These are phyloP conservation scores for Ramaria rubella DNA, from an alignment of 768 basidiomycete genomes.

Conservation along the genomic window DNA sequence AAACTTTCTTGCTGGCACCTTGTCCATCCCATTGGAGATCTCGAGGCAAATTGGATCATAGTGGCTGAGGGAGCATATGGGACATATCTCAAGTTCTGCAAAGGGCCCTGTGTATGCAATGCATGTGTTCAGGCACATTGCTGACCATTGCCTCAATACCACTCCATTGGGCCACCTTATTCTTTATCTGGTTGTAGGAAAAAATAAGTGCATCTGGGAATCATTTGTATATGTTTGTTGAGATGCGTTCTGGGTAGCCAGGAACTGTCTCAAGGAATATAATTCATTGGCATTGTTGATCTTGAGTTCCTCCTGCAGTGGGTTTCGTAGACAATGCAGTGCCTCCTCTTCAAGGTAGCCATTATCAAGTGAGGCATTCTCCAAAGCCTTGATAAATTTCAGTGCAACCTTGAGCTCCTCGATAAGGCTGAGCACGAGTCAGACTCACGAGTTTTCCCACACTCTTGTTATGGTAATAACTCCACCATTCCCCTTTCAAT, in stretches of 20 bases:
- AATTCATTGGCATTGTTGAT: constrained; percentile 20
- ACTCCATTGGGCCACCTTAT: constrained; percentile 22
- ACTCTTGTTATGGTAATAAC: no score
- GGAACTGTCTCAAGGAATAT: constrained; percentile 30
- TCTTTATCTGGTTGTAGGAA: constrained; percentile 26
- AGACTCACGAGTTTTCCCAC: no score
- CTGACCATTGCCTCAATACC: constrained; percentile 29
- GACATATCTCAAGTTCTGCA: constrained; percentile 32
- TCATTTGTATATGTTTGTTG: constrained; percentile 24
- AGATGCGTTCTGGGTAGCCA: constrained; percentile 26
- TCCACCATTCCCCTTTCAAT: no score
- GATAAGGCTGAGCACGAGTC: no score
- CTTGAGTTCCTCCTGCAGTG: constrained; percentile 15
- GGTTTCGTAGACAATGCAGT: constrained; percentile 23
- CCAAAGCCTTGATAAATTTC: neutral
- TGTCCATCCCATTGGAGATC: no score
- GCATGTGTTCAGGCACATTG: constrained; percentile 40
- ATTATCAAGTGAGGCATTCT: neutral
- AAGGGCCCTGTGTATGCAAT: constrained; percentile 35
- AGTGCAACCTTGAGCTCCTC: neutral
- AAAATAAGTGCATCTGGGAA: constrained; percentile 19
- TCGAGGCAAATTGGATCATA: no score
- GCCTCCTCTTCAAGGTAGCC: neutral
- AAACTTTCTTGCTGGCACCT: no score
- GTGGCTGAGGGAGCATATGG: constrained; percentile 37